These are phyloP conservation scores for Canariomyces notabilis DNA, from an alignment of 2,329 filamentous ascomycete species.

Conservation along the genomic window DNA sequence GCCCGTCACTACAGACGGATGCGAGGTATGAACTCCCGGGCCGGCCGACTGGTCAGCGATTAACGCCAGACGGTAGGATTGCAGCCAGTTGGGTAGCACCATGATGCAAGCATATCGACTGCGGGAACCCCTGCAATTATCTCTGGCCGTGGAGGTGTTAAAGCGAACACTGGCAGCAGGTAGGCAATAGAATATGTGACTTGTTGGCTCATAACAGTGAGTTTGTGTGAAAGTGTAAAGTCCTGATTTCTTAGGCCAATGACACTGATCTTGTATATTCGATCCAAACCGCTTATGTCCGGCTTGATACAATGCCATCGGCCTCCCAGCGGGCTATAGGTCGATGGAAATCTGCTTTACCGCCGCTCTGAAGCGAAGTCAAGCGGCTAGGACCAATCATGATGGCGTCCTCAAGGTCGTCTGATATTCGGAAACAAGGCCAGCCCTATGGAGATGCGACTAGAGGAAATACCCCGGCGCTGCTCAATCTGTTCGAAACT, in stretches of 20 bases:
- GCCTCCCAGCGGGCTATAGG: slow-evolving; percentile 4
- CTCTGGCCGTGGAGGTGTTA: neutral
- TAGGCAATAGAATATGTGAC: neutral
- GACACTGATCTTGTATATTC: too few species aligned
- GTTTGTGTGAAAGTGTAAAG: neutral
- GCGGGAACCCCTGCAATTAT: neutral
- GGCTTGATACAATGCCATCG: slow-evolving; percentile 13
- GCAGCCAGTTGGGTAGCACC: neutral
- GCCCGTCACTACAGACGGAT: too few species aligned
- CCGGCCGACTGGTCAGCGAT: neutral
- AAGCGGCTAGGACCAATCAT: slow-evolving; percentile 12
- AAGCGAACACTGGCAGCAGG: neutral
- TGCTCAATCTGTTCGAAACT: neutral
- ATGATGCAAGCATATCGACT: neutral
- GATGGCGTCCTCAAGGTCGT: neutral
- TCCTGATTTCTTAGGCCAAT: neutral
- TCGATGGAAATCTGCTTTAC: slow-evolving; percentile 11
- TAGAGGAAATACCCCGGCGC: slow-evolving; percentile 2
- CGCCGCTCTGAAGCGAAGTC: slow-evolving; percentile 8
- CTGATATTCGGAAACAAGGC: neutral
- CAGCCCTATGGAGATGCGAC: neutral
- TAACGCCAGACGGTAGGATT: neutral
- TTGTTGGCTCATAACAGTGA: neutral
- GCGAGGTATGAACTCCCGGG: neutral
- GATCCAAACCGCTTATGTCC: slow-evolving; percentile 8